These are phyloP conservation scores for Pilasporangium apinafurcum DNA, from an alignment of 352 stramenopile species.

Conservation along the genomic window DNA sequence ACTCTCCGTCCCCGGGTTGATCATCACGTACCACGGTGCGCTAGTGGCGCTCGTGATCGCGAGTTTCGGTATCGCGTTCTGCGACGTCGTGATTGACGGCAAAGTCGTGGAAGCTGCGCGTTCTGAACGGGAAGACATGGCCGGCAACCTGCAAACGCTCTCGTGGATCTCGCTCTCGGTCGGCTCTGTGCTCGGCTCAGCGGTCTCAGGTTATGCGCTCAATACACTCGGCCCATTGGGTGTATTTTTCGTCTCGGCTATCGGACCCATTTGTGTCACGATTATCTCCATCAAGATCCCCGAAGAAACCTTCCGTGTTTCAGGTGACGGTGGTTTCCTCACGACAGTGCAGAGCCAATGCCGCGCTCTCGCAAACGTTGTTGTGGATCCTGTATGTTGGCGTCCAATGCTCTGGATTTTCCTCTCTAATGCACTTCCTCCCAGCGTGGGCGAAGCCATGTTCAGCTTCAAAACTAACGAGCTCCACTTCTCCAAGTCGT, in stretches of 20 bases:
- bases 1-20: constrained; percentile 48
- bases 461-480: constrained; percentile 82
- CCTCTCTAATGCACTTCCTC: constrained; percentile 64
- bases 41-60: constrained; percentile 57
- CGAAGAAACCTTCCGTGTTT: constrained; percentile 33
- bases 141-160: constrained; percentile 69
- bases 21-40: constrained; percentile 45
- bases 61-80: constrained; percentile 77
- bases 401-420: constrained; percentile 79
- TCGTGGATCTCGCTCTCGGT: constrained; percentile 73
- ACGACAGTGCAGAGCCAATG: constrained; percentile 44
- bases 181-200: constrained; percentile 64
- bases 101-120: constrained; percentile 70
- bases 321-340: constrained; percentile 26
- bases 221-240: constrained; percentile 52
- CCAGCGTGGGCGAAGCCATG: constrained; percentile 71
- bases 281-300: constrained; percentile 51
- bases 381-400: constrained; percentile 73
- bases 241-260: constrained; percentile 70
- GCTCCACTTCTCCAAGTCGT: constrained; percentile 68
- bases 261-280: constrained; percentile 62
- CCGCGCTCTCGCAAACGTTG: constrained; percentile 38
- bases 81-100: constrained; percentile 76
- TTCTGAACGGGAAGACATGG: constrained; percentile 65
- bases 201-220: constrained; percentile 51